A percentile compares a stretch with the other conserved stretches of the same genome.
These are phyloP conservation scores for Prunus yedoensis DNA, from an alignment of 331 rosid species.

Conservation along the genomic window DNA sequence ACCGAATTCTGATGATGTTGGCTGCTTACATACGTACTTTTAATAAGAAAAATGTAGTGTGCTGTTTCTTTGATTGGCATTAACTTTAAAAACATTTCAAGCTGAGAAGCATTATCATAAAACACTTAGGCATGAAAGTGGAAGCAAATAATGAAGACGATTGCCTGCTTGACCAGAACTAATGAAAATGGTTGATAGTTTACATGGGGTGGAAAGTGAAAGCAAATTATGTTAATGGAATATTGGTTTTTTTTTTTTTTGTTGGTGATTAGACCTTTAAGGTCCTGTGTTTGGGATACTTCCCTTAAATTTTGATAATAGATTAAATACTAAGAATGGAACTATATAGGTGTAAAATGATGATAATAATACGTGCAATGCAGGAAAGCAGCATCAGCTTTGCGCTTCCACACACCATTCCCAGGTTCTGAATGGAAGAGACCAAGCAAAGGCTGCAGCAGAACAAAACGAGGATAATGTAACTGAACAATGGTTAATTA, in stretches of 20 bases:
- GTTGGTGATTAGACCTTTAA: background rate
- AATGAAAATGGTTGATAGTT: background rate
- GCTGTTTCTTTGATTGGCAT: too few relatives aligned
- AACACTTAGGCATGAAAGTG: background rate
- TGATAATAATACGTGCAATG: constrained; percentile 50
- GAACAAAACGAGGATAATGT: constrained; percentile 5
- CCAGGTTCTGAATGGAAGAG: constrained; percentile 79
- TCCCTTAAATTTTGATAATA: background rate
- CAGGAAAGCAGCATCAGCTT: constrained; percentile 82
- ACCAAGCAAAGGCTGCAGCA: constrained; percentile 78
- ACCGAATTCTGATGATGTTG: too few relatives aligned
- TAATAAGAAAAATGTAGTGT: too few relatives aligned
- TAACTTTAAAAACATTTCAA: background rate
- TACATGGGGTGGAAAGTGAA: background rate
- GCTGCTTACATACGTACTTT: too few relatives aligned
- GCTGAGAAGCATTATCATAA: background rate
- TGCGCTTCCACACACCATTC: constrained; percentile 93
- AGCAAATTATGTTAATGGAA: background rate
- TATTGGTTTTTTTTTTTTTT: background rate
- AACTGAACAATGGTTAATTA: background rate
- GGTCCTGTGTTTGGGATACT: background rate
- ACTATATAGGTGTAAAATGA: background rate
- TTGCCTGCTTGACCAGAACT: background rate
- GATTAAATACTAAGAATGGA: background rate
- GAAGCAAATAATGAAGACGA: background rate